phyloP scores from a whole-genome alignment of 176 grass and related monocot genomes.

The Tillandsia leiboldiana region DNA sequence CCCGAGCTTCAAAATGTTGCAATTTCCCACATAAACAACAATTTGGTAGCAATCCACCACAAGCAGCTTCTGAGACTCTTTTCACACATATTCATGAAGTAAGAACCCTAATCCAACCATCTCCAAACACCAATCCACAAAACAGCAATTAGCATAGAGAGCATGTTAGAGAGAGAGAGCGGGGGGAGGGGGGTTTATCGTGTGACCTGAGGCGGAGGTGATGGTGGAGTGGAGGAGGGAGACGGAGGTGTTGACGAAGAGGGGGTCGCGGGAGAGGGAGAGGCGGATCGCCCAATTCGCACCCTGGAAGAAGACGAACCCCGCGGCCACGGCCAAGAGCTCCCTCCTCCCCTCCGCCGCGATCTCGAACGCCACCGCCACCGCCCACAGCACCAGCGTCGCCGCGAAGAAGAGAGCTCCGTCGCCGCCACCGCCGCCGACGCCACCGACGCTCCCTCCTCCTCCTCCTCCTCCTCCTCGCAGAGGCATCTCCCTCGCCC shows the following conservation, averaged over 20 bases:
- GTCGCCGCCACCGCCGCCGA: constrained; percentile 2
- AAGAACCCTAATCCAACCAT: too few relatives aligned
- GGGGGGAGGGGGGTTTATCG: neutral
- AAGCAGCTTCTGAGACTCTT: neutral
- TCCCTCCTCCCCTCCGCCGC: constrained; percentile 41
- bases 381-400: constrained; percentile 75
- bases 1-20: too few relatives aligned
- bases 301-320: constrained; percentile 82
- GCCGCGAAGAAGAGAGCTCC: constrained; percentile 50
- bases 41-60: neutral
- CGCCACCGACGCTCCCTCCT: constrained; percentile 9
- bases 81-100: too few relatives aligned
- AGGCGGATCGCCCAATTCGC: constrained; percentile 59
- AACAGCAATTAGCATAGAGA: neutral
- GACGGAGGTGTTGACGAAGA: constrained; percentile 84
- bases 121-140: neutral
- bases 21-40: too few relatives aligned
- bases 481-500: constrained; percentile 23
- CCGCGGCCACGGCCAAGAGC: constrained; percentile 44
- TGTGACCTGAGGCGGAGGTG: constrained; percentile 57
- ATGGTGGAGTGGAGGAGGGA: constrained; percentile 84
- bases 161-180: neutral
- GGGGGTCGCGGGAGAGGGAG: constrained; percentile 53
- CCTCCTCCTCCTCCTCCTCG: constrained; percentile 29
- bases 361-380: constrained; percentile 63